These are phyloP conservation scores for Mycena kentingensis DNA, from an alignment of 768 basidiomycete genomes.

Conservation along the genomic window DNA sequence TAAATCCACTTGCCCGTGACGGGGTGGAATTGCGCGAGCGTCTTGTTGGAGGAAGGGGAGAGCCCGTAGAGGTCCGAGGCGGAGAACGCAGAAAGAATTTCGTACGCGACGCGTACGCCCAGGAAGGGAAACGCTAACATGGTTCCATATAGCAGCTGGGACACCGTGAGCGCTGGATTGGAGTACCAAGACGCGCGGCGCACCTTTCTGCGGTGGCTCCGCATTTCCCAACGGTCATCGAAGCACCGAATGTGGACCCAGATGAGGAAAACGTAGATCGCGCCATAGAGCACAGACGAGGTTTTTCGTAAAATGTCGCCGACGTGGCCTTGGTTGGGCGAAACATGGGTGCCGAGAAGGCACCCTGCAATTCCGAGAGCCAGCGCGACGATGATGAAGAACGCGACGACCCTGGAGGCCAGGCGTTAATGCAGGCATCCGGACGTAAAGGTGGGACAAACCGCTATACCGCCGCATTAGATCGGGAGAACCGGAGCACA, in stretches of 20 bases:
- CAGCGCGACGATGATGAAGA: slow-evolving; percentile 36
- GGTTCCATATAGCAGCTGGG: slow-evolving; percentile 58
- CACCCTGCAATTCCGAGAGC: slow-evolving; percentile 49
- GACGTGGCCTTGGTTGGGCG: slow-evolving; percentile 32
- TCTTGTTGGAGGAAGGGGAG: slow-evolving; percentile 38
- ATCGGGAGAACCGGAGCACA: neutral
- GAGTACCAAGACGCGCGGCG: no score
- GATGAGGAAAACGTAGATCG: slow-evolving; percentile 42
- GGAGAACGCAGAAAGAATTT: slow-evolving; percentile 60
- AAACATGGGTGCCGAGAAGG: slow-evolving; percentile 42
- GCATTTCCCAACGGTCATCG: slow-evolving; percentile 49
- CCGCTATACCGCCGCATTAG: neutral
- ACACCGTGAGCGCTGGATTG: slow-evolving; percentile 2
- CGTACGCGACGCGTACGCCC: slow-evolving; percentile 57
- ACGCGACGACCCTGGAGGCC: slow-evolving; percentile 33
- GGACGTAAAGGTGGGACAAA: neutral
- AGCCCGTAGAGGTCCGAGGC: slow-evolving; percentile 46
- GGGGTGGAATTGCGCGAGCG: slow-evolving; percentile 57
- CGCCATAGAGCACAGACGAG: slow-evolving; percentile 45
- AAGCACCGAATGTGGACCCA: slow-evolving; percentile 45
- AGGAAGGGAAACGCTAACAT: slow-evolving; percentile 61
- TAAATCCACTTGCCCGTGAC: slow-evolving; percentile 58
- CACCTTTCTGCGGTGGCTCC: slow-evolving; percentile 48
- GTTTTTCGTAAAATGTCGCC: slow-evolving; percentile 46
- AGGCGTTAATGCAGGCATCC: slow-evolving; percentile 20